These are phyloP conservation scores for Glycine latifolia DNA, from an alignment of 306 rosid species.

Conservation along the genomic window DNA sequence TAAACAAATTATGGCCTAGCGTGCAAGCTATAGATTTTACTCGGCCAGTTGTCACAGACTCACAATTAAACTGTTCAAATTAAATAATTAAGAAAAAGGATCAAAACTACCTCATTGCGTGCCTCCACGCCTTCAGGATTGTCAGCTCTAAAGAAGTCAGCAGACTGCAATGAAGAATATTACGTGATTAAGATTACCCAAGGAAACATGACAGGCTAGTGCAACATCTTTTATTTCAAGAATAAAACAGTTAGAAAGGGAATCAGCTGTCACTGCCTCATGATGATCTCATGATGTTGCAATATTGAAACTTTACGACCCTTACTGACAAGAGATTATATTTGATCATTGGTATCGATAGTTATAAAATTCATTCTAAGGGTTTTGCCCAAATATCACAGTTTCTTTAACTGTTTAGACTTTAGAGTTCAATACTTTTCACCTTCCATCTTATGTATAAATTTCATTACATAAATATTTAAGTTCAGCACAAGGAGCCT, in stretches of 20 bases:
- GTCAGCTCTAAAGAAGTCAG: conserved; percentile 96
- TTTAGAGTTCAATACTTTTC: conserved; percentile 14
- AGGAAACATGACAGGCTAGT: conserved; percentile 38
- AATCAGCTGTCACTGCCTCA: conserved; percentile 7
- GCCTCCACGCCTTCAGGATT: conserved; percentile 98
- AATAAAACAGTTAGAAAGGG: conserved; percentile 17
- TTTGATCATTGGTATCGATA: conserved; percentile 13
- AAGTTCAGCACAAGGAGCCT: conserved; percentile 18
- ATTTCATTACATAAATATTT: not conserved
- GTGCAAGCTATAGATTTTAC: conserved; percentile 13
- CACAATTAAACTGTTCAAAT: conserved; percentile 32
- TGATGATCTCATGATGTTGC: not conserved
- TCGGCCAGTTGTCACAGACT: not conserved
- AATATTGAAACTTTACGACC: conserved; percentile 27
- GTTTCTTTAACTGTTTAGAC: conserved; percentile 20
- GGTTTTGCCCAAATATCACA: conserved; percentile 7
- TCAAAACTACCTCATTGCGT: conserved; percentile 88
- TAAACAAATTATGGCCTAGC: conserved; percentile 1
- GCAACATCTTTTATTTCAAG: conserved; percentile 40
- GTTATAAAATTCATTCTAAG: conserved; percentile 23
- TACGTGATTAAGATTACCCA: conserved; percentile 33
- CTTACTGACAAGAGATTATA: not conserved
- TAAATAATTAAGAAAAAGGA: conserved; percentile 19
- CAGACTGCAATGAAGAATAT: conserved; percentile 68
- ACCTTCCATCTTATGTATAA: conserved; percentile 19